These are phyloP conservation scores for Yarrowia keelungensis DNA, from an alignment of 805 yeast genomes.

Conservation along the genomic window DNA sequence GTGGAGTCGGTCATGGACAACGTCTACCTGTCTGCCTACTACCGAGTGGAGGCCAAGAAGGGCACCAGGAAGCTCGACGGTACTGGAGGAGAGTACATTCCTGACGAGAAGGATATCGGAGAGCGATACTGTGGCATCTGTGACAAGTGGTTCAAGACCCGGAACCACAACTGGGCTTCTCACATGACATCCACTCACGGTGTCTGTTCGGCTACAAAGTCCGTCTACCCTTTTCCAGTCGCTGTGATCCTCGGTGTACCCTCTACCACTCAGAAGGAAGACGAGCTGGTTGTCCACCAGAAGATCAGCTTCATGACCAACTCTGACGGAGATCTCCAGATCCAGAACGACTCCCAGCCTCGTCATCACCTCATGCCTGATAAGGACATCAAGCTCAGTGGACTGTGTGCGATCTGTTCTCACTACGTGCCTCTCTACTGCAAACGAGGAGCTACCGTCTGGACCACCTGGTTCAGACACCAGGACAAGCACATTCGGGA, in stretches of 20 bases:
- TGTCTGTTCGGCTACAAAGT: slow-evolving; percentile 17
- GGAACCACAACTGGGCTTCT: slow-evolving; percentile 32
- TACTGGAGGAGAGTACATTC: neutral
- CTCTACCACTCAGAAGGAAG: slow-evolving; percentile 17
- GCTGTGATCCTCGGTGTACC: slow-evolving; percentile 13
- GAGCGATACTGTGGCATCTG: slow-evolving; percentile 25
- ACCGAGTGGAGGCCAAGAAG: slow-evolving; percentile 17
- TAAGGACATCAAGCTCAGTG: slow-evolving; percentile 18
- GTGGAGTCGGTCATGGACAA: slow-evolving; percentile 1
- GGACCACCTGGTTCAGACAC: slow-evolving; percentile 37
- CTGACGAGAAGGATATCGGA: slow-evolving; percentile 29
- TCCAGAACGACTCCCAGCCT: slow-evolving; percentile 2
- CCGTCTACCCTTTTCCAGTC: slow-evolving; percentile 8
- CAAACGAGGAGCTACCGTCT: slow-evolving; percentile 13
- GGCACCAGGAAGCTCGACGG: neutral
- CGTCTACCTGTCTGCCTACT: slow-evolving; percentile 13
- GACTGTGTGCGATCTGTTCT: slow-evolving; percentile 16
- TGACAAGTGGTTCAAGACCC: slow-evolving; percentile 17
- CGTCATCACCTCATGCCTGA: slow-evolving; percentile 2
- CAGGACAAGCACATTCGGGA: slow-evolving; percentile 32
- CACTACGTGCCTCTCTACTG: slow-evolving; percentile 13
- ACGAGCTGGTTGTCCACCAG: neutral
- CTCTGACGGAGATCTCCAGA: slow-evolving; percentile 3
- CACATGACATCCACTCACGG: slow-evolving; percentile 31
- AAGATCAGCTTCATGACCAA: neutral